Conservation (phyloP, 176 grass and related monocot genomes). For the Phyllostachys edulis region DNA sequence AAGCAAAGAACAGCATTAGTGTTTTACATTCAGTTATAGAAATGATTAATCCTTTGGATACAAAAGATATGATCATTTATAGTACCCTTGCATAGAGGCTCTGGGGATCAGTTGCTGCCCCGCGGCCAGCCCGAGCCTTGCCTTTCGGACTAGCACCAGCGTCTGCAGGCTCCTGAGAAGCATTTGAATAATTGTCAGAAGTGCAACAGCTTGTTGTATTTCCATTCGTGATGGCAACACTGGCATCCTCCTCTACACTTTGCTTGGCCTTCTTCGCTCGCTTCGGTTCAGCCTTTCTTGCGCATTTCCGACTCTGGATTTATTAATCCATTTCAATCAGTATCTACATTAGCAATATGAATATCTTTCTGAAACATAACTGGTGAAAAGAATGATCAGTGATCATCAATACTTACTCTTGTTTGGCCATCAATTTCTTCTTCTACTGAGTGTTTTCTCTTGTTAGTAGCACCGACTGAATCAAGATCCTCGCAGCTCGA, state of each 20-base stretch:
- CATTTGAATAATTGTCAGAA: constrained; percentile 65
- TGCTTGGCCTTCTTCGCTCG: constrained; percentile 38
- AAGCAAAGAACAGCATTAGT: constrained; percentile 31
- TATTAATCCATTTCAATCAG: neutral
- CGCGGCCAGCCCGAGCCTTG: constrained; percentile 43
- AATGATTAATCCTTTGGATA: neutral
- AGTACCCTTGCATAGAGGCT: constrained; percentile 92
- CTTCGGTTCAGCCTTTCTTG: constrained; percentile 45
- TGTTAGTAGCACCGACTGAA: constrained; percentile 8
- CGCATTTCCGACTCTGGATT: constrained; percentile 46
- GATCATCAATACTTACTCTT: constrained; percentile 37
- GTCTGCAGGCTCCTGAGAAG: constrained; percentile 50
- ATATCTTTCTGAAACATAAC: neutral
- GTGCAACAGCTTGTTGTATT: constrained; percentile 48
- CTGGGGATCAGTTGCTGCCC: constrained; percentile 63
- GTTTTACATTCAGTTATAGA: constrained; percentile 19
- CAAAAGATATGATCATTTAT: neutral
- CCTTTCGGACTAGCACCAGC: constrained; percentile 30
- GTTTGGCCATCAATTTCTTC: constrained; percentile 33
- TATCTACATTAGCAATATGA: neutral
- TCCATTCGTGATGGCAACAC: neutral
- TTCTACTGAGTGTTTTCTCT: constrained; percentile 42
- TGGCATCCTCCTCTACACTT: constrained; percentile 31
- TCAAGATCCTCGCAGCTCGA: constrained; percentile 19
- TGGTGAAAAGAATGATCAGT: neutral